phyloP scores from a whole-genome alignment of 257 asterid genomes.

The Scutellaria baicalensis region DNA sequence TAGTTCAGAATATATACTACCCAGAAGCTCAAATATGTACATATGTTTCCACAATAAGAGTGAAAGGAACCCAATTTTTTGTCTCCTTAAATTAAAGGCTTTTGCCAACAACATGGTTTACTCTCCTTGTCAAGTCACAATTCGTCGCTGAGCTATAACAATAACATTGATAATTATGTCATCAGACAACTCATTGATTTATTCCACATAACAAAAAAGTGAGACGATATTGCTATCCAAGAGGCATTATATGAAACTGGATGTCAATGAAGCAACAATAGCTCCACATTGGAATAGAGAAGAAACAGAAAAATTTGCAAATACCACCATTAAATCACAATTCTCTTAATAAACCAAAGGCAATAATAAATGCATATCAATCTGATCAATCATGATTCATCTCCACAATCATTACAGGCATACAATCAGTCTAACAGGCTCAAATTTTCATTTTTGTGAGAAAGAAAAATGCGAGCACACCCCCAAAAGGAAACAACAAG shows the following conservation, averaged over 20 bases:
- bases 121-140: no score
- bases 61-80: no score
- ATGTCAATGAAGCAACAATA: neutral
- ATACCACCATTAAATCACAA: neutral
- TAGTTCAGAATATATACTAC: neutral
- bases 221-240: neutral
- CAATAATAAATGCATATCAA: neutral
- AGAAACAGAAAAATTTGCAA: neutral
- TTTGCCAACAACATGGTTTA: no score
- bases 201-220: no score
- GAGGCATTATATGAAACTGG: neutral
- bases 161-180: no score
- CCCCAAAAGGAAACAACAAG: neutral
- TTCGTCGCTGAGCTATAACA: no score
- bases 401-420: constrained; percentile 2
- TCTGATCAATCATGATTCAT: neutral
- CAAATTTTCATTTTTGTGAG: neutral
- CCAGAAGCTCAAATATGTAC: neutral
- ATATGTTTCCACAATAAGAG: neutral
- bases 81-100: no score
- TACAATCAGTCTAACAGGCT: neutral
- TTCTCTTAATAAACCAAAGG: neutral
- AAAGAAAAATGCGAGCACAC: neutral
- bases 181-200: no score
- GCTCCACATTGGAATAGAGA: neutral